These are phyloP conservation scores for Coriaria nepalensis DNA, from an alignment of 306 rosid genomes.

Conservation along the genomic window DNA sequence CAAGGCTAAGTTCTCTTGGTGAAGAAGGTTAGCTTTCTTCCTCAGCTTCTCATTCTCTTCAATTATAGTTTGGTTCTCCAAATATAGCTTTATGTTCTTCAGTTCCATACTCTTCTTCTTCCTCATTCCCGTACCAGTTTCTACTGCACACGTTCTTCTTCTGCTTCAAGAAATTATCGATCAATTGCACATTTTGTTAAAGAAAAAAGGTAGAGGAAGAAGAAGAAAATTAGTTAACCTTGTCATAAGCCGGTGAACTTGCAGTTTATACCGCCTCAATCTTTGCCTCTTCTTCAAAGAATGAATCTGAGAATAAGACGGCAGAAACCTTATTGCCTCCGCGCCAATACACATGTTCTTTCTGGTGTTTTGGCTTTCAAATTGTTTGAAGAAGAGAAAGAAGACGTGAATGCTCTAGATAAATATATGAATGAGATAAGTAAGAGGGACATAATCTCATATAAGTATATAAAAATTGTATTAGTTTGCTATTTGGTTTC, in stretches of 20 bases:
- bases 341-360: conserved; percentile 20
- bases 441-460: not conserved
- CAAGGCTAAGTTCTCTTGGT: conserved; percentile 31
- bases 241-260: conserved; percentile 26
- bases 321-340: conserved; percentile 4
- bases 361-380: conserved; percentile 1
- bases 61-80: conserved; percentile 36
- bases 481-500: no score
- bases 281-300: conserved; percentile 14
- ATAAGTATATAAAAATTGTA: conserved; percentile 1
- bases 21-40: conserved; percentile 27
- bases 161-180: conserved; percentile 13
- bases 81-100: conserved; percentile 30
- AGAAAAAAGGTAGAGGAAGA: not conserved
- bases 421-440: not conserved
- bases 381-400: not conserved
- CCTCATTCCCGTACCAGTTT: not conserved
- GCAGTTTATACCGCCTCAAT: conserved; percentile 20
- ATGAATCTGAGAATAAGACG: conserved; percentile 3
- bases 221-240: conserved; percentile 1
- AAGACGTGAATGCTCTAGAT: not conserved
- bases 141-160: not conserved
- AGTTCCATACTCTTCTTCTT: conserved; percentile 21
- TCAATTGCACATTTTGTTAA: not conserved
- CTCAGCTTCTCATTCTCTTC: conserved; percentile 36